A percentile compares a stretch with the other conserved stretches of the same genome.
These are phyloP conservation scores for Daldinia bambusicola DNA, from an alignment of 495 filamentous ascomycete genomes.

Conservation along the genomic window DNA sequence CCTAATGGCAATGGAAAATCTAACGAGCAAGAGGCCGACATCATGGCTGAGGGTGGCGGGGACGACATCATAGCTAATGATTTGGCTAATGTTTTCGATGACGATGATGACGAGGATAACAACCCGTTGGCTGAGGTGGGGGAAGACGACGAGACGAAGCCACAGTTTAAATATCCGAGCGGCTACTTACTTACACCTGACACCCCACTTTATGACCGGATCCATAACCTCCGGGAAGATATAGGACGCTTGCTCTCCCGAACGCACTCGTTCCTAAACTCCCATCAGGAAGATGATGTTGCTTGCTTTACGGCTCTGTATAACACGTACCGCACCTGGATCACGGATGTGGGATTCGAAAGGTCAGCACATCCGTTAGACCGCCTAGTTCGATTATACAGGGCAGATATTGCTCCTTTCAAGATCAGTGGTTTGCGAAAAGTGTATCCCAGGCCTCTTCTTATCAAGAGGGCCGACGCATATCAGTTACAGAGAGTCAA, in stretches of 20 bases:
- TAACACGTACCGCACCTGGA: constrained; percentile 93
- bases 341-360: constrained; percentile 96
- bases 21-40: constrained; percentile 53
- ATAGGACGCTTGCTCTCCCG: constrained; percentile 82
- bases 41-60: constrained; percentile 63
- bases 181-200: constrained; percentile 80
- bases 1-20: constrained; percentile 52
- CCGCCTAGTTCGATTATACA: constrained; percentile 80
- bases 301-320: constrained; percentile 93
- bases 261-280: constrained; percentile 83
- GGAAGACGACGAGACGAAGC: constrained; percentile 83
- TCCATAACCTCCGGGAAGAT: constrained; percentile 82
- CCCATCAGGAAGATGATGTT: constrained; percentile 94
- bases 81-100: too few species aligned
- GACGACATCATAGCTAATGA: too few species aligned
- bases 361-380: constrained; percentile 93
- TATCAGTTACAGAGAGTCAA: constrained; percentile 93
- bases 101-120: constrained; percentile 67
- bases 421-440: constrained; percentile 94
- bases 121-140: constrained; percentile 72
- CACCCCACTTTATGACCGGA: constrained; percentile 69
- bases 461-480: constrained; percentile 89
- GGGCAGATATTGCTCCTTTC: constrained; percentile 87
- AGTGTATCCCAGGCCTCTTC: constrained; percentile 86
- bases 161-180: constrained; percentile 83